Base-by-base conservation (phyloP, 495 filamentous ascomycete species). In the Lasiosphaeria ovina region DNA sequence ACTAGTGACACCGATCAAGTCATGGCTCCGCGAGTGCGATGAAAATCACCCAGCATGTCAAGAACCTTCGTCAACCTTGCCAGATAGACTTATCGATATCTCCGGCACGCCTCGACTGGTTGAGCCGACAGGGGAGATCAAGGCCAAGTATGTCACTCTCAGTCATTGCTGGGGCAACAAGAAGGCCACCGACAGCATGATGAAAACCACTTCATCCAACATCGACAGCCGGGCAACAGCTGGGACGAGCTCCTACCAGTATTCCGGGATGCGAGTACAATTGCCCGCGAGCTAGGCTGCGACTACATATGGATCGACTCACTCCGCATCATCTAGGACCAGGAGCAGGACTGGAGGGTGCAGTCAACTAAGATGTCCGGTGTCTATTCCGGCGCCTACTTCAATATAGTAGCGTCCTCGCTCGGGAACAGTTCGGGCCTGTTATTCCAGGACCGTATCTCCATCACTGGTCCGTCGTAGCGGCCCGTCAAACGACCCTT, bases 1-100 rank as follows among this genome's bases (percentile, higher is more conserved):
- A 40, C 38, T 40, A 3, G 56, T 51, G 6, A 52, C 56, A 1
- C 14, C 35, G 5, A 44, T 33, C 14, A 32, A 11, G 8, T 12
- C 45, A 24, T 58, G 56, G 56, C n/a, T 58, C 14, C 9, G 12
- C 8, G 44, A 58, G 16, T 58, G 56, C 45, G 56, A 58, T 31
- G 7, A 17, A 32, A 17, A 35, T 12, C 56, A 58, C 32, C n/a
- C 9, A 0, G 47, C 44, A 12, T 58, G 56, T 50, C 44, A 51
- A 35, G 7, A 33, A 16, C 12, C 32, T 7, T 1, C 34, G 3
- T 10, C n/a, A 2, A 3, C 11, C 7, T 7, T 58, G 8, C 56
- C 56, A 4, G 33, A 7, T 9, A 31, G 56, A 17, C 47, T 58
- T 32, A 58, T 58, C 0, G 47, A 58, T 1, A 32, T 58, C 10